Evolutionary conservation across 2,329 filamentous ascomycete genomes (phyloP), one percentile per base, ranked within the genome.

Genomic region (Aurifilum marmelostoma): DNA sequence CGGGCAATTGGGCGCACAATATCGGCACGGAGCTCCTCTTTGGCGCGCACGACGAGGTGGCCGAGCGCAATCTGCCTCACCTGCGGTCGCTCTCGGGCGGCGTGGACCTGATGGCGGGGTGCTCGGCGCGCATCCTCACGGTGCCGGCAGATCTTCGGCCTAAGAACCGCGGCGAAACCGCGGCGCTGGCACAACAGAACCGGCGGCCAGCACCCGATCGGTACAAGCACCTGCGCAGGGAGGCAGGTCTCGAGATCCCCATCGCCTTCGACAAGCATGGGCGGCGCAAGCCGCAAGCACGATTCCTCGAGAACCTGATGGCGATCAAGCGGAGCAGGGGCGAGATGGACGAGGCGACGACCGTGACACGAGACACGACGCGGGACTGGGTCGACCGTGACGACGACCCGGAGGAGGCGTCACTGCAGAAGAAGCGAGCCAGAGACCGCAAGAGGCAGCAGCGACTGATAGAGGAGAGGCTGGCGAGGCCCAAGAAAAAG

Each of bases 21-120:
- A 87, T 97, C 58, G 95, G 95, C 47, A 97, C 94, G 0, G 93
- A 97, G 73, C 82, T 94, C 72, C 87, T 97, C 56, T 91, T 97
- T 74, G 85, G 84, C 1, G 80, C 79, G 21, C 85, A 83, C 71
- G 80, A 84, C 71, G 71, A 69, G 59, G 24, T 70, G 29, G 70
- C 76, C 8, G 73, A 79, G 67, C 74, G 77, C 14, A 77, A 77
- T 11, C 77, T 85, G 2, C 84, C 85, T 3, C 78, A 79, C 11
- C 77, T 87, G 52, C 85, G 84, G n/a, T 80, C 83, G 32, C 83
- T 87, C 34, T 82, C 80, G 41, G 83, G 86, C 29, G 85, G 87
- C 32, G 88, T 92, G 50, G 91, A 94, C 75, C 82, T 97, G 5
- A 81, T 97, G 3, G 90, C 87, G n/a, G 87, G 89, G 47, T 90